Evolutionary conservation across 768 basidiomycete species (phyloP).

Genomic region (Leucogyrophana mollusca): DNA sequence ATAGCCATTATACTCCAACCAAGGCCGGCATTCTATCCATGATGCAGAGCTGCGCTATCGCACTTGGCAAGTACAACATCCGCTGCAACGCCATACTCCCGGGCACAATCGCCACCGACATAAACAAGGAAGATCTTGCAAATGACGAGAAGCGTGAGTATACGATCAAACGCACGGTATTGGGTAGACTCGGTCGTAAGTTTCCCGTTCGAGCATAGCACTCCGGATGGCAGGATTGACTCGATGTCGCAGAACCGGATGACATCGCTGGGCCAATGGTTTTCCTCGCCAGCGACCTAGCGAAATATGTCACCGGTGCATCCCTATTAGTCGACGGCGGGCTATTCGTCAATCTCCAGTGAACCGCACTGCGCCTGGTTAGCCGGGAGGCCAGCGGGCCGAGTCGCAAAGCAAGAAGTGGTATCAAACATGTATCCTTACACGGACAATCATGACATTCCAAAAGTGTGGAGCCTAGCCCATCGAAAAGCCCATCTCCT

Average conservation of each 20-base stretch:
- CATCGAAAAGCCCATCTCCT: conserved; percentile 30
- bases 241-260: conserved; percentile 44
- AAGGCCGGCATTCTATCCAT: conserved; percentile 76
- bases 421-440: background rate
- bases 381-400: background rate
- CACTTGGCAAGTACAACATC: conserved; percentile 74
- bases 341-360: conserved; percentile 73
- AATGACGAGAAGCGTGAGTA: conserved; percentile 55
- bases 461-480: conserved; percentile 4
- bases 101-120: conserved; percentile 74
- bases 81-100: conserved; percentile 72
- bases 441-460: background rate
- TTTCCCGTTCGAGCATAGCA: background rate
- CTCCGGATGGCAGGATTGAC: background rate
- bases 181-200: conserved; percentile 66
- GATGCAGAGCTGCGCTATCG: conserved; percentile 80
- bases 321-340: conserved; percentile 72
- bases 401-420: too few species aligned
- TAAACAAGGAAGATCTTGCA: conserved; percentile 74
- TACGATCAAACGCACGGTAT: conserved; percentile 62
- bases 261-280: conserved; percentile 75
- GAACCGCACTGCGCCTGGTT: conserved; percentile 8
- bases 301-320: conserved; percentile 68
- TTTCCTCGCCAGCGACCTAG: conserved; percentile 71
- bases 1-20: conserved; percentile 74